Conservation (phyloP, 148 eudicot genomes). For the Silene uniflora region DNA sequence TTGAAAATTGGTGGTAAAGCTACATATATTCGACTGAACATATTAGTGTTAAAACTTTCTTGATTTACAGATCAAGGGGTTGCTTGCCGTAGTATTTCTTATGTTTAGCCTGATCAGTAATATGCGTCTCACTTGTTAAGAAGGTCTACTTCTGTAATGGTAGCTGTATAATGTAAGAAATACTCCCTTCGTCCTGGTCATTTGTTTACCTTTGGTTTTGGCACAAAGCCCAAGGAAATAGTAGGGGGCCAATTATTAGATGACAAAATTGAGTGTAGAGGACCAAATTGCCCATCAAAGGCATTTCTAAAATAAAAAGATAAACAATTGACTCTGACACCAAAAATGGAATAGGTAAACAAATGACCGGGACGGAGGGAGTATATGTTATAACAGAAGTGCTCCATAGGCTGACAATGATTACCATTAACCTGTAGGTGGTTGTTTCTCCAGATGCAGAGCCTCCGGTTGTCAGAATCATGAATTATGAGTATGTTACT, state of each 20-base stretch:
- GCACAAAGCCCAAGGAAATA: no score
- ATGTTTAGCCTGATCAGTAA: not conserved
- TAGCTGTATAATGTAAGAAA: not conserved
- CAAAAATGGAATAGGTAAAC: no score
- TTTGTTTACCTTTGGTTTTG: no score
- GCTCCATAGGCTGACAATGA: slow-evolving; percentile 11
- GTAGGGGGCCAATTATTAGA: no score
- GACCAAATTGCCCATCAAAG: no score
- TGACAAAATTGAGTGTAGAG: no score
- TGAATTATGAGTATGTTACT: slow-evolving; percentile 71
- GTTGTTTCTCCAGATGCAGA: slow-evolving; percentile 87
- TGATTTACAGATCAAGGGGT: not conserved
- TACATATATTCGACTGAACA: not conserved
- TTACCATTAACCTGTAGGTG: slow-evolving; percentile 42
- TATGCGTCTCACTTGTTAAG: not conserved
- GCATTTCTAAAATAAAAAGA: no score
- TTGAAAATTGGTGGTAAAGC: not conserved
- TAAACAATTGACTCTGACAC: no score
- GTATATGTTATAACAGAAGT: not conserved
- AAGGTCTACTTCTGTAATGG: slow-evolving; percentile 1
- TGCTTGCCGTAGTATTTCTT: not conserved
- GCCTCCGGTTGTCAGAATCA: slow-evolving; percentile 87
- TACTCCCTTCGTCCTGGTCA: no score
- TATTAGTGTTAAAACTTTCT: not conserved
- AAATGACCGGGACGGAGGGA: no score